Base-by-base conservation (phyloP, 345 rosid genomes). In the Xanthoceras sorbifolium region DNA sequence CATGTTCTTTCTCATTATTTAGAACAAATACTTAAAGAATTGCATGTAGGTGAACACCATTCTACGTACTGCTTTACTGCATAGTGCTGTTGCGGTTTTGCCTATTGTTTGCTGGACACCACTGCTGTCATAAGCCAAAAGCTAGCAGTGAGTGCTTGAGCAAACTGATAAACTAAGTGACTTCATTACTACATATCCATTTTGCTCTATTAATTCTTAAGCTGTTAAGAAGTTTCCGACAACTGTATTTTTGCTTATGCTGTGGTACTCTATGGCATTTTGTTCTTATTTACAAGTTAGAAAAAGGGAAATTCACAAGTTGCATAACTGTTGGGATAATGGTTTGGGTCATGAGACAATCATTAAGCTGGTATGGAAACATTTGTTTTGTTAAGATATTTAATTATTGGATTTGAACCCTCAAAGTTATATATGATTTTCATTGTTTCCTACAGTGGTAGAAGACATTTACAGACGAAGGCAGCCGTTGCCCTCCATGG, bases 401-500 rank as follows among this genome's bases (percentile, higher is more conserved):
- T 25, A 54, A 34, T 54, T 26, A 36, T 57, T 64, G 61, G 57
- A 26, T 52, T 18, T 67, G 61, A 55, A n/a, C 71, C 74, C n/a
- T 15, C 15, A 25, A 38, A 71, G 26, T 59, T 32, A 34, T 38
- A 34, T 38, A 40, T 67, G 3, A 75, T 79, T 75, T 65, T 79
- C 48, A 3, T 72, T 71, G 73, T 85, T 66, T 74, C 44, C 18
- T 83, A 77, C 90, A 97, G 99, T 94, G 96, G 99, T 94, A 64
- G 99, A 97, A 86, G 97, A 97, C 83, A 88, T 97, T 66, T 86
- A 85, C 84, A 89, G 88, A 80, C 83, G 97, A 81, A 89, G 98
- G 82, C 98, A 94, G 81, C 97, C 98, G 26, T 82, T 94, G 75
- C 97, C 99, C 64, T 88, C 97, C 76, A 88, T 91, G 97, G 97